phyloP scores from a whole-genome alignment of 257 asterid genomes.

The Hygrophila difformis region DNA sequence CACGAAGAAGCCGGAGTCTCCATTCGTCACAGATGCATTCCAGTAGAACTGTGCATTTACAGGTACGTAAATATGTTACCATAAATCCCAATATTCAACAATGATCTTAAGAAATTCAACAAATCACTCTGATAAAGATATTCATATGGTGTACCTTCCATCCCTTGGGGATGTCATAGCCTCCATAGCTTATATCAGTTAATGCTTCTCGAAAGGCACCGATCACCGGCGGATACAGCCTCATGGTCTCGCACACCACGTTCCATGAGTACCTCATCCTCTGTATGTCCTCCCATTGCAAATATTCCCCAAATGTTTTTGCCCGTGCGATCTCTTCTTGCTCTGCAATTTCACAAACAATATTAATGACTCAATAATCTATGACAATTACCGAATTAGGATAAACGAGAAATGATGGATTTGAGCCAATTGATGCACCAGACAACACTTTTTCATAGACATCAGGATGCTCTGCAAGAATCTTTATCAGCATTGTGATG shows the following conservation, averaged over 20 bases:
- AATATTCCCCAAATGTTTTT: conserved; percentile 24
- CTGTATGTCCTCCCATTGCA: conserved; percentile 50
- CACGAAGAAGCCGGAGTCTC: conserved; percentile 25
- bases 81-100: no score
- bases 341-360: conserved; percentile 1
- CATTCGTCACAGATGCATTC: conserved; percentile 30
- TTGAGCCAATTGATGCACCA: no score
- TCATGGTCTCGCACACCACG: conserved; percentile 39
- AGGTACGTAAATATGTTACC: no score
- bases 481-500: conserved; percentile 28
- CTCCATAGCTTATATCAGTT: conserved; percentile 34
- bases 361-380: no score
- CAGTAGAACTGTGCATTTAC: conserved; percentile 28
- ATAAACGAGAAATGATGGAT: no score
- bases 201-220: conserved; percentile 47
- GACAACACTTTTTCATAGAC: conserved; percentile 17
- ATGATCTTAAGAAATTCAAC: not conserved
- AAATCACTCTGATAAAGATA: not conserved
- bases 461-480: conserved; percentile 35
- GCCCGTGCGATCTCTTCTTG: conserved; percentile 34
- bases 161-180: conserved; percentile 53
- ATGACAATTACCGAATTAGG: no score
- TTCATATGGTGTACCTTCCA: conserved; percentile 34
- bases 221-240: conserved; percentile 35
- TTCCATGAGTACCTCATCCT: conserved; percentile 64